These are phyloP conservation scores for Chaetomium strumarium DNA, from an alignment of 2,329 filamentous ascomycete species.

Conservation along the genomic window DNA sequence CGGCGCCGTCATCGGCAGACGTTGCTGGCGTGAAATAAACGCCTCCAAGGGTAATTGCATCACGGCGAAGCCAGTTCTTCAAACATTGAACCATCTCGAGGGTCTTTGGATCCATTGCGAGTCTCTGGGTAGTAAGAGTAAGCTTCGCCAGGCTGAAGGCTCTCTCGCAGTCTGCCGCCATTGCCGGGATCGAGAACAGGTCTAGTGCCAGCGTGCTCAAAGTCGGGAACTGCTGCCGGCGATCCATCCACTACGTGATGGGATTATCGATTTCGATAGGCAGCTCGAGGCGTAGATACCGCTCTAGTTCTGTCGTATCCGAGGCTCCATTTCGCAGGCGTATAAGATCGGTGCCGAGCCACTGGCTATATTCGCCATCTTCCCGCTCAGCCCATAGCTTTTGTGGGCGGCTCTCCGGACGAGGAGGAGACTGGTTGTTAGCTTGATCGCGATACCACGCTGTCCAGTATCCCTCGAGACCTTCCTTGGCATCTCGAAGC, in stretches of 20 bases:
- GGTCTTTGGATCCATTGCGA: background rate
- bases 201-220: background rate
- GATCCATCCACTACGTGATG: background rate
- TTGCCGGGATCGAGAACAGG: slow-evolving; percentile 8
- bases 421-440: too few relatives aligned
- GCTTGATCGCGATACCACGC: background rate
- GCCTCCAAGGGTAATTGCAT: background rate
- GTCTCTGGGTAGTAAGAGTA: slow-evolving; percentile 3
- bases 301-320: background rate
- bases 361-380: background rate
- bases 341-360: background rate
- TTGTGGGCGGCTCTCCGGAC: background rate
- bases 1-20: background rate
- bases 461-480: background rate
- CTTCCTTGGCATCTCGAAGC: background rate
- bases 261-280: background rate
- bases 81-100: background rate
- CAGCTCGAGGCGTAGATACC: background rate
- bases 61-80: background rate
- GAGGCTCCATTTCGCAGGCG: background rate
- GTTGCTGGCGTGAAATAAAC: background rate
- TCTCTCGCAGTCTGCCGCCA: slow-evolving; percentile 9
- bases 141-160: slow-evolving; percentile 10
- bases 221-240: background rate
- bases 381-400: background rate